Percentiles rank a stretch among this genome's conserved stretches.
phyloP scores from a whole-genome alignment of 306 rosid genomes.

The Purshia tridentata region DNA sequence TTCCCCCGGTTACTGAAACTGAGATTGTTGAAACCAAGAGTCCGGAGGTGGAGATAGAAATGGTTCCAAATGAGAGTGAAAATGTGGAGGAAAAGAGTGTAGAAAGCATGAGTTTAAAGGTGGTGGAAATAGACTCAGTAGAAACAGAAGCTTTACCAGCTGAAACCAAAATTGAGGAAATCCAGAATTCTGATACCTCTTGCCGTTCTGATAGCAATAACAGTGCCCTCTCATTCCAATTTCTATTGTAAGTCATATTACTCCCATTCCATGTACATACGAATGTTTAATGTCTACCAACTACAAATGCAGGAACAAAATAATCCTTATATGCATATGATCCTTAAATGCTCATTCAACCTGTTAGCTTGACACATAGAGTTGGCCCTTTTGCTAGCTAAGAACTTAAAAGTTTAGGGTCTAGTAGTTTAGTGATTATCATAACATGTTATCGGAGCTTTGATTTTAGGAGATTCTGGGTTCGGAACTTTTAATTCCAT shows the following conservation, averaged over 20 bases:
- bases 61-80: background rate
- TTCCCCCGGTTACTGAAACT: slow-evolving; percentile 23
- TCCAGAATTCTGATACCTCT: slow-evolving; percentile 7
- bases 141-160: background rate
- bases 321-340: background rate
- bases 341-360: background rate
- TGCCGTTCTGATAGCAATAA: slow-evolving; percentile 26
- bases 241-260: slow-evolving; percentile 48
- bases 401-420: no score
- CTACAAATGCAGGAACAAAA: background rate
- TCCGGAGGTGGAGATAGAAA: background rate
- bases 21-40: background rate
- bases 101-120: slow-evolving; percentile 3
- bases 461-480: no score
- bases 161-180: slow-evolving; percentile 10
- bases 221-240: slow-evolving; percentile 56
- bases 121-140: slow-evolving; percentile 11
- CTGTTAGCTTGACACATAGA: background rate
- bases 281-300: background rate
- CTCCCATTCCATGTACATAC: background rate
- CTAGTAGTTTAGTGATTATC: no score
- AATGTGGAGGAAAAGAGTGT: background rate
- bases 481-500: no score
- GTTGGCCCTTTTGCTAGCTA: no score
- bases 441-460: no score